Evolutionary conservation across 768 basidiomycete species (phyloP), one percentile per base, ranked within the genome.

Genomic region (Amanita pallidorosea): DNA sequence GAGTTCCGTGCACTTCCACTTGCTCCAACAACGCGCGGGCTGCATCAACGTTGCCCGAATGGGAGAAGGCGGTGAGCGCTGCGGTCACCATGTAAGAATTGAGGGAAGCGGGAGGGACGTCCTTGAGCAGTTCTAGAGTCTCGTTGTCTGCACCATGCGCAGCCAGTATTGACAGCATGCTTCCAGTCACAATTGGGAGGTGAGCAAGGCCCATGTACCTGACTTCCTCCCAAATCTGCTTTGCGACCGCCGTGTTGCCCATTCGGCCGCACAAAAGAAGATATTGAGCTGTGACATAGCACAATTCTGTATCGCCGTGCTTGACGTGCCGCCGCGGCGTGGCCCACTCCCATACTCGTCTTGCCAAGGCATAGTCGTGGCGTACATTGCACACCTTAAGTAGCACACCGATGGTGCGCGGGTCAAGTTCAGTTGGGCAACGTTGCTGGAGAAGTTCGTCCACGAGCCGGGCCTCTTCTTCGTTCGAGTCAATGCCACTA

Each of bases 41-140:
- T 52, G 58, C 58, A 48, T 59, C 52, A 56, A 59, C 56, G 45
- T 59, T 59, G 48, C 57, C 58, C 45, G 58, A 57, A 48, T 57
- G 58, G 53, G 58, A 59, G 51, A 52, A 59, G 56, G 58, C 58
- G 43, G 58, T 59, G 49, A 59, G 58, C 22, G 58, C 58, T 43
- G 58, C 56, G 47, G 58, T 57, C 52, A 59, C 54, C 58, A 59
- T 59, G 58, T 59, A 40, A 41, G 58, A 59, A 53, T 59, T 59
- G 54, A 59, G 53, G 54, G 58, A 59, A 59, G 58, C 47, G 49
- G 57, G 58, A 55, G 58, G 58, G 47, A 59, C 55, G 52, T 57
- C 51, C 52, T 54, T 59, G 54, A 59, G 54, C 49, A 59, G 56
- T 49, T 50, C 41, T 52, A 59, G 54, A 36, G 53, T 54, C 52